Percentiles rank a stretch among this genome's conserved stretches.
These are phyloP conservation scores for Cystoisospora suis DNA, from an alignment of 169 alveolate species.

Conservation along the genomic window DNA sequence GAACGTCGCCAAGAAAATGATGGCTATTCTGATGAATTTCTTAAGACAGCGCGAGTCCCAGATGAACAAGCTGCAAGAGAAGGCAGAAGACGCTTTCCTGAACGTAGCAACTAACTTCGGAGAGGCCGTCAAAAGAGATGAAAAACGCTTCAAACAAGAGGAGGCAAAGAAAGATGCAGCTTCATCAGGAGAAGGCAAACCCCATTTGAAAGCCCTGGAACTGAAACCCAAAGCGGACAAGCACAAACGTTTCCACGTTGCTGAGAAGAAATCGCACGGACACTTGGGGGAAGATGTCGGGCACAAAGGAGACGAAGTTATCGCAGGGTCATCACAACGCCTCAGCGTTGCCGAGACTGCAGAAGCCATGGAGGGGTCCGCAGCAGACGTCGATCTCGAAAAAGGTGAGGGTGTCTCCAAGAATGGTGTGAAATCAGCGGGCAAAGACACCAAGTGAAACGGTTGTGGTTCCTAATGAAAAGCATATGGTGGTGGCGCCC, in stretches of 20 bases:
- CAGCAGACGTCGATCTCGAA: too few relatives aligned
- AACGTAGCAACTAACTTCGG: background rate
- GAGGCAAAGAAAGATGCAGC: background rate
- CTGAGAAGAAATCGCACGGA: background rate
- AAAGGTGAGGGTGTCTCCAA: too few relatives aligned
- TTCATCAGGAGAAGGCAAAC: too few relatives aligned
- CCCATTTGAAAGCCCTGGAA: too few relatives aligned
- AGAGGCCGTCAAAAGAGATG: background rate
- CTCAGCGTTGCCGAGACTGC: too few relatives aligned
- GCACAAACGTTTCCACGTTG: background rate
- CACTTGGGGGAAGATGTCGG: background rate
- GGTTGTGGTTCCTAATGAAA: too few relatives aligned
- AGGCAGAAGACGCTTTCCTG: slow-evolving; percentile 7
- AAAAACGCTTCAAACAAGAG: background rate
- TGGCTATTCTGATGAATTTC: background rate
- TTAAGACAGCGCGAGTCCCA: background rate
- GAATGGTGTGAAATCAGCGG: too few relatives aligned
- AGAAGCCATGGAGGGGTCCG: too few relatives aligned
- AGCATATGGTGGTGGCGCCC: too few relatives aligned
- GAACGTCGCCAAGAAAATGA: background rate
- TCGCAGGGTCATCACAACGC: too few relatives aligned
- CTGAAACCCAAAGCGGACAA: background rate
- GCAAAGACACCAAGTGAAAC: too few relatives aligned
- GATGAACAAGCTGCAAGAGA: background rate
- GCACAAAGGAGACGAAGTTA: too few relatives aligned